These are phyloP conservation scores for Nepenthes mirabilis DNA, from an alignment of 148 eudicot genomes.

Conservation along the genomic window DNA sequence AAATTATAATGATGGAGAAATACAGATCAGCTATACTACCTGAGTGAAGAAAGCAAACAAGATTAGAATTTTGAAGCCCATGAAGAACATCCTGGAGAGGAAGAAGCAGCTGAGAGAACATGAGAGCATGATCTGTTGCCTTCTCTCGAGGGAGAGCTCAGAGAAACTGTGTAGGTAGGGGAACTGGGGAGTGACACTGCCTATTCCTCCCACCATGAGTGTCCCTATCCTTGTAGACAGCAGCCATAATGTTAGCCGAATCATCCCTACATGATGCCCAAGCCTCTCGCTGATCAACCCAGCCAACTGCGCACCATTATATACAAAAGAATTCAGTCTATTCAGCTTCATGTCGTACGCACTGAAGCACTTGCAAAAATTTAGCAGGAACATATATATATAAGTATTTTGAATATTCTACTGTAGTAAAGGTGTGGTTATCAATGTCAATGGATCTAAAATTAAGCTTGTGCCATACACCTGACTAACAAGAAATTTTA, in stretches of 20 bases:
- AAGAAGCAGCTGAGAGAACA: slow-evolving; percentile 33
- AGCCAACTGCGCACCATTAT: slow-evolving; percentile 16
- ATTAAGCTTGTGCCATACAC: too few relatives aligned
- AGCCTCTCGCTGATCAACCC: slow-evolving; percentile 19
- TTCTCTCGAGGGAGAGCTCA: slow-evolving; percentile 18
- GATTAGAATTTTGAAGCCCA: slow-evolving; percentile 18
- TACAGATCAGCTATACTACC: slow-evolving; percentile 12
- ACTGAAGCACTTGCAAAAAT: too few relatives aligned
- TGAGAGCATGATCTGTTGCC: slow-evolving; percentile 24
- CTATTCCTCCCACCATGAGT: slow-evolving; percentile 26
- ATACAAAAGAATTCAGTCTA: too few relatives aligned
- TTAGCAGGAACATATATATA: too few relatives aligned
- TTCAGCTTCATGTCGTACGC: too few relatives aligned
- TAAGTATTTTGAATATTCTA: too few relatives aligned
- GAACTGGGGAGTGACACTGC: slow-evolving; percentile 17
- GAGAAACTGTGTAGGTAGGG: slow-evolving; percentile 37
- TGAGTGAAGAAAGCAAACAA: slow-evolving; percentile 38
- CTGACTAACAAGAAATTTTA: too few relatives aligned
- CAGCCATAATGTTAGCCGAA: slow-evolving; percentile 13
- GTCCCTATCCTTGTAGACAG: slow-evolving; percentile 50
- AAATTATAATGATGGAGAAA: neutral
- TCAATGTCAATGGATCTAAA: too few relatives aligned
- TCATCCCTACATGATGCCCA: slow-evolving; percentile 25
- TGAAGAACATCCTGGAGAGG: slow-evolving; percentile 19
- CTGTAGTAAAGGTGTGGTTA: too few relatives aligned